A percentile compares a stretch with the other conserved stretches of the same genome.
Evolutionary conservation across 1,284 basidiomycete species (phyloP).

Genomic region (Leccinum pachyderme): DNA sequence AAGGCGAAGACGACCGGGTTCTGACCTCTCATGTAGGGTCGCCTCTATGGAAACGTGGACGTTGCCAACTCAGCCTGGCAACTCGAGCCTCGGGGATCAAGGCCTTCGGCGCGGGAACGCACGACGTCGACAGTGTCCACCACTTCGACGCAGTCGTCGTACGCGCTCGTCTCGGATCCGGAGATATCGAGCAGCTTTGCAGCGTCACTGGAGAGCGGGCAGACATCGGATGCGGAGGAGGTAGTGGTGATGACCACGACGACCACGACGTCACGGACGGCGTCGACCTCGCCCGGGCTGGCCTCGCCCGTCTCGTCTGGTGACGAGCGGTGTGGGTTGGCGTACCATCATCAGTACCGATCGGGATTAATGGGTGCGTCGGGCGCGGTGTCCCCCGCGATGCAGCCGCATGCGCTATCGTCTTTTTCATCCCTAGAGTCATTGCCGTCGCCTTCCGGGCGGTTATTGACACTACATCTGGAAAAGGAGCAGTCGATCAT

Average conservation of each 20-base stretch:
- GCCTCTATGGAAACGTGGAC: conserved; percentile 65
- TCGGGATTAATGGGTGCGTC: conserved; percentile 37
- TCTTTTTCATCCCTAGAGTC: conserved; percentile 76
- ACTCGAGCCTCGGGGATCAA: conserved; percentile 60
- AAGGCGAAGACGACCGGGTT: background rate
- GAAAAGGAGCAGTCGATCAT: conserved; percentile 77
- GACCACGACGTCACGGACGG: background rate
- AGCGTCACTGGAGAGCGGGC: conserved; percentile 70
- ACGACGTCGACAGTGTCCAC: conserved; percentile 73
- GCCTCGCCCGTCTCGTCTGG: conserved; percentile 58
- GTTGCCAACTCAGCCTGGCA: conserved; percentile 68
- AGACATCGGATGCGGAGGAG: conserved; percentile 69
- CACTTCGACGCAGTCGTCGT: conserved; percentile 72
- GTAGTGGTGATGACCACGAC: conserved; percentile 27
- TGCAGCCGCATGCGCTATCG: conserved; percentile 52
- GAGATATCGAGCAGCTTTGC: conserved; percentile 80
- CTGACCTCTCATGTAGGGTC: conserved; percentile 47
- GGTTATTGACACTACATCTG: conserved; percentile 69
- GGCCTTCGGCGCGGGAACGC: conserved; percentile 57
- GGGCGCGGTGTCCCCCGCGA: conserved; percentile 56
- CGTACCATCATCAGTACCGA: conserved; percentile 29
- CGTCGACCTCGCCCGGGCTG: conserved; percentile 49
- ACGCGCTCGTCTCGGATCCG: conserved; percentile 72
- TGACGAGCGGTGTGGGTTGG: conserved; percentile 44
- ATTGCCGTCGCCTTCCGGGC: conserved; percentile 54